Base-by-base conservation (phyloP, 306 rosid species). In the Oxytropis ochrocephala region DNA sequence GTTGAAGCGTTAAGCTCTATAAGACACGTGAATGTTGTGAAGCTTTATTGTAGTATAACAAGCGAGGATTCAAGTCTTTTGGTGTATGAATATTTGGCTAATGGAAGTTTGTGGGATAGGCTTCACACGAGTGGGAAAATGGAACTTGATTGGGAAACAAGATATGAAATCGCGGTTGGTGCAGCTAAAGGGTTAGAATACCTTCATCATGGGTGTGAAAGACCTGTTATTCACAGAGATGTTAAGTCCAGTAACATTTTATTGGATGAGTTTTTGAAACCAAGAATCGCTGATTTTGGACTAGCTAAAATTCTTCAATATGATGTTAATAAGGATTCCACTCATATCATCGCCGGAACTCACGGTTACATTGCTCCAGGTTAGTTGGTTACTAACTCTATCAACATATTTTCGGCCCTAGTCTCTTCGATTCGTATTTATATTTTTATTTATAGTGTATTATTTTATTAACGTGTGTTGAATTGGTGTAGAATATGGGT, bases 361-460 rank as follows among this genome's bases (percentile, higher is more conserved):
- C 95, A 76, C 1, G 99, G 99, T 3, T 95, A 95, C 71, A 95
- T 95, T 12, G 99, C 99, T 30, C 99, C 99, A 0, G 99, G 99
- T 93, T 24, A 62, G 95, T n/a, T 30, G 7, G 19, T 29, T 24
- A 7, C n/a, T n/a, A n/a, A n/a, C n/a, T n/a, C n/a, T n/a, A n/a
- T n/a, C n/a, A n/a, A n/a, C n/a, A n/a, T n/a, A n/a, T n/a, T n/a
- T n/a, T n/a, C n/a, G n/a, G n/a, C n/a, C n/a, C n/a, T n/a, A n/a
- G n/a, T n/a, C n/a, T n/a, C n/a, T n/a, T n/a, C n/a, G n/a, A n/a
- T n/a, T n/a, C n/a, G n/a, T n/a, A n/a, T n/a, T 24, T 24, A 24
- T 24, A 1, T 0, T 24, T 24, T 32, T 58, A 63, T 39, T 29
- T 30, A 29, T 1, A 0, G 1, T 1, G 1, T 36, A 36, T 36